phyloP scores from a whole-genome alignment of 1,139 yeast species.

The Protomyces inouyei region DNA sequence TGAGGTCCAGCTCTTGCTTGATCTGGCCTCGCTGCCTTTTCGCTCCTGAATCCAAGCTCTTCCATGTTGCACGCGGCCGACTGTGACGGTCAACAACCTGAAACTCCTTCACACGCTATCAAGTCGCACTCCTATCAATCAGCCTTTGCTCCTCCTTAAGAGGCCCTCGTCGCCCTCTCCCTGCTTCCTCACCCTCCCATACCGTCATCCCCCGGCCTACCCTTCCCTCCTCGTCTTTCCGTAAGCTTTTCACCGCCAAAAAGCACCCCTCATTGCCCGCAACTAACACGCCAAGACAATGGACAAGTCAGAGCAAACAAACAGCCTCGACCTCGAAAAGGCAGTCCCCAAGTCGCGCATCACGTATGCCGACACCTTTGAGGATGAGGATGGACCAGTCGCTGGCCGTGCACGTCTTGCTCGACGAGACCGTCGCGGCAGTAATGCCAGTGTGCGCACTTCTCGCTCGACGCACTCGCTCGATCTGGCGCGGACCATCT shows the following conservation, averaged over 20 bases:
- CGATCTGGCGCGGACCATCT: conserved; percentile 6
- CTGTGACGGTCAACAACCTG: too few species aligned
- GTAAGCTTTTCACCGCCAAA: too few species aligned
- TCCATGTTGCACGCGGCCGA: too few species aligned
- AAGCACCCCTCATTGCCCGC: too few species aligned
- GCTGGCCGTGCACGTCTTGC: conserved; percentile 9
- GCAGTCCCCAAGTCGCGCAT: conserved; percentile 8
- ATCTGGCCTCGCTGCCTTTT: too few species aligned
- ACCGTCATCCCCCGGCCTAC: background rate
- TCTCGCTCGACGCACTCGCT: background rate
- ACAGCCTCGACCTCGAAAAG: background rate
- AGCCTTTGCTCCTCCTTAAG: background rate
- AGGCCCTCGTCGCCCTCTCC: background rate
- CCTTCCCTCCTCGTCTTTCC: too few species aligned
- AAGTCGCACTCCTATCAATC: too few species aligned
- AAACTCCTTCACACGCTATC: too few species aligned
- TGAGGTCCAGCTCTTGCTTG: too few species aligned
- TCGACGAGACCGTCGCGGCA: conserved; percentile 8
- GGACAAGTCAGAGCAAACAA: background rate
- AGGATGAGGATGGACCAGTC: conserved; percentile 9
- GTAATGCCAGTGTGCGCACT: conserved; percentile 7
- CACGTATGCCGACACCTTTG: conserved; percentile 19
- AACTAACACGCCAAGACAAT: background rate
- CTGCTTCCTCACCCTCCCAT: background rate
- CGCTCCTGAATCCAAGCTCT: too few species aligned